Base-by-base conservation (phyloP, 2,329 filamentous ascomycete genomes). In the Aspergillus sp. region DNA sequence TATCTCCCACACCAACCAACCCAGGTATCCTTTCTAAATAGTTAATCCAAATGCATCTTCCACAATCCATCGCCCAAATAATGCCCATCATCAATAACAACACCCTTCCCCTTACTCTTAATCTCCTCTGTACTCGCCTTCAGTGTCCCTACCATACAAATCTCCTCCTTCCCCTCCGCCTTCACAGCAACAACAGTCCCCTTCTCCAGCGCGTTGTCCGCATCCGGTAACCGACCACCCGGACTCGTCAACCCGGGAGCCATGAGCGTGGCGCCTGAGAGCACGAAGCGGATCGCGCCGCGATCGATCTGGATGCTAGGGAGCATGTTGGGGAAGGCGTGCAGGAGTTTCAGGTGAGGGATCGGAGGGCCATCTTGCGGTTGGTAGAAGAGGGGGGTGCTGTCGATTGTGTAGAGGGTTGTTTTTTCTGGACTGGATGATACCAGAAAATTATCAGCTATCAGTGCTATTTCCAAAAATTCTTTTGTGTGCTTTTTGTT, bases 241-340 rank as follows among this genome's bases (percentile, higher is more conserved):
- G 88, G 79, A 22, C 88, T 92, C 30, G 95, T 99, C 69, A 99
- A 79, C 0, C 95, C 95, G 0, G 95, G 95, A 1, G 93, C 94
- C 95, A 99, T 99, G 65, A 99, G 88, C 15, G 94, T 92, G 0
- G 95, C 95, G 49, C 95, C 95, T 1, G 89, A 91, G 1, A 99
- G 86, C 28, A 99, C 94, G 80, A 99, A 99, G 64, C 95, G 91
- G 73, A 99, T 98, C 5, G 95, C 95, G 64, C 95, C 95, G 54
- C 95, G 88, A 78, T 99, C 95, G 77, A 98, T 96, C 62, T 93
- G 90, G 61, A 99, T 84, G 56, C 87, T 90, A 19, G 91, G 89
- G 76, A 99, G 94, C 62, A 88, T 90, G 68, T 87, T 82, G 9
- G 95, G 95, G 81, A 94, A 98, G 69, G 90, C 87, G 83, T 99